Conservation (phyloP, 2,329 filamentous ascomycete genomes). For the Bretziella fagacearum region DNA sequence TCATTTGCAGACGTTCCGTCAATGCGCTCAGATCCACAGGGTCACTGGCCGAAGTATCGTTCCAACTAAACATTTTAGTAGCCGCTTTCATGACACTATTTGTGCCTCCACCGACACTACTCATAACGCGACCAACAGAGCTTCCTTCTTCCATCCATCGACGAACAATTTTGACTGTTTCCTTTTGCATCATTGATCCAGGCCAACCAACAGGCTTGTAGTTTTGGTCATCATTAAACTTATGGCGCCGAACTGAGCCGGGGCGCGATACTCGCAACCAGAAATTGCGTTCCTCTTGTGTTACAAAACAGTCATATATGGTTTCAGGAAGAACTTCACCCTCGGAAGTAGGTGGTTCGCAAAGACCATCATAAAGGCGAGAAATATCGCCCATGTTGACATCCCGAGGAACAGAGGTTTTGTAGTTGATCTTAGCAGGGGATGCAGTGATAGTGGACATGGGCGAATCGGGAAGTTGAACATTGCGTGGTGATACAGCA, state of each 20-base stretch:
- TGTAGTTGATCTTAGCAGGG: background rate
- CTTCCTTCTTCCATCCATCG: constrained; percentile 48
- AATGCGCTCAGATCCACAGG: constrained; percentile 15
- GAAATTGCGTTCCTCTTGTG: constrained; percentile 40
- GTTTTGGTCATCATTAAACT: constrained; percentile 39
- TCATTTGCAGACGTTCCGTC: constrained; percentile 12
- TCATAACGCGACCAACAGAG: constrained; percentile 17
- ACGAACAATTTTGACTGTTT: constrained; percentile 40
- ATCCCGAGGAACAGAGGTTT: background rate
- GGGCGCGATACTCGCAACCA: constrained; percentile 49
- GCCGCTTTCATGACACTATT: constrained; percentile 35
- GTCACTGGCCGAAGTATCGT: constrained; percentile 14
- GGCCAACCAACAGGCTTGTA: constrained; percentile 43
- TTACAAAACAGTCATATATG: constrained; percentile 34
- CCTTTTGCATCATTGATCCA: constrained; percentile 34
- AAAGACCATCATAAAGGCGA: constrained; percentile 19
- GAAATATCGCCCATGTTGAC: constrained; percentile 12
- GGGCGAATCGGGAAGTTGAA: constrained; percentile 1
- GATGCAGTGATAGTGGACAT: background rate
- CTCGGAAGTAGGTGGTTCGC: constrained; percentile 18
- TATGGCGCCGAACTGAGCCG: constrained; percentile 40
- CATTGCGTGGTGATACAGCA: constrained; percentile 2
- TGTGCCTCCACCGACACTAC: constrained; percentile 24
- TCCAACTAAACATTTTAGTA: constrained; percentile 17
- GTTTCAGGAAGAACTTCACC: constrained; percentile 27